A percentile compares a stretch with the other conserved stretches of the same genome.
These are phyloP conservation scores for Macaranga tanarius DNA, from an alignment of 441 rosid species.

Conservation along the genomic window DNA sequence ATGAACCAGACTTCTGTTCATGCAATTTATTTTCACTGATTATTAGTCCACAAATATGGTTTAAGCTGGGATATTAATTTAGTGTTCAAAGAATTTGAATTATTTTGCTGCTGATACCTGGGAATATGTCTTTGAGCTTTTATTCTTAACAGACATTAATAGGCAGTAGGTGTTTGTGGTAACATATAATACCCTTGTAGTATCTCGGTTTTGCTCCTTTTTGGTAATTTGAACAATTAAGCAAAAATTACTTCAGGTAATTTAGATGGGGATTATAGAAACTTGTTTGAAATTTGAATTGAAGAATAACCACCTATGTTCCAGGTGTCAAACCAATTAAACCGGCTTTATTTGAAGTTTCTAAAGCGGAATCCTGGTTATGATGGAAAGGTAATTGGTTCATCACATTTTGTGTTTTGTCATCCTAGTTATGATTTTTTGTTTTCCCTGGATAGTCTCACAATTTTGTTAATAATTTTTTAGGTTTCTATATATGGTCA, in stretches of 20 bases:
- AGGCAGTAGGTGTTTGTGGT: neutral
- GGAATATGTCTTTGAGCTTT: too few species aligned
- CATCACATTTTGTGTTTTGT: slow-evolving; percentile 16
- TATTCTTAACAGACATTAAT: too few species aligned
- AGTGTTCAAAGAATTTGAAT: too few species aligned
- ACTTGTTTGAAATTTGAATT: slow-evolving; percentile 23
- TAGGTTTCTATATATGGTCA: slow-evolving; percentile 94
- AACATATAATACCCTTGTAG: too few species aligned
- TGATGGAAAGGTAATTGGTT: slow-evolving; percentile 80
- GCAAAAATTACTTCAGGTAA: neutral
- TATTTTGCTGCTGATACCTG: too few species aligned
- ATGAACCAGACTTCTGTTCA: neutral
- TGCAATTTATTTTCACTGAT: neutral
- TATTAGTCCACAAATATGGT: too few species aligned
- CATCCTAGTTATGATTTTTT: slow-evolving; percentile 18
- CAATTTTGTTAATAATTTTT: slow-evolving; percentile 19
- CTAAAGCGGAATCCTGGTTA: slow-evolving; percentile 88
- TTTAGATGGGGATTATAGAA: slow-evolving; percentile 12
- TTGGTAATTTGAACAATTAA: too few species aligned
- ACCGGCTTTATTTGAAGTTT: slow-evolving; percentile 73
- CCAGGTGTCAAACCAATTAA: slow-evolving; percentile 94
- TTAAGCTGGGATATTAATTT: too few species aligned
- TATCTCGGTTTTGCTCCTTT: too few species aligned
- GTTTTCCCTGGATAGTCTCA: neutral
- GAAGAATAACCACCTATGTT: slow-evolving; percentile 22